Conservation (phyloP, 1,284 basidiomycete genomes). For the Apiotrichum porosum region DNA sequence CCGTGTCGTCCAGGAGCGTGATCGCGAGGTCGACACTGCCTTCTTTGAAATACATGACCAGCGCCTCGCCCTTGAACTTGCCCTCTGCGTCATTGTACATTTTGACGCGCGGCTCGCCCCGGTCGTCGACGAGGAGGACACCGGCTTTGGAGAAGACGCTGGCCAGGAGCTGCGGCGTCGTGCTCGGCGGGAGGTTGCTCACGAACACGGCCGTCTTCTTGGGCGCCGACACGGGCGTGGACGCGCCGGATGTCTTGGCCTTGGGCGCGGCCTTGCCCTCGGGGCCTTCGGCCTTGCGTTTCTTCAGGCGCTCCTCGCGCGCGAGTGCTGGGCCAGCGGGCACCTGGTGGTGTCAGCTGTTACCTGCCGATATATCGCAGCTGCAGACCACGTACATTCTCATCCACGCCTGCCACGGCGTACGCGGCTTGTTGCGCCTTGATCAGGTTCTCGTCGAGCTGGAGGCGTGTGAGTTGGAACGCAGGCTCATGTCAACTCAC, state of each 20-base stretch:
- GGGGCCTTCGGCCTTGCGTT: slow-evolving; percentile 50
- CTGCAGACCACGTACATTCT: slow-evolving; percentile 59
- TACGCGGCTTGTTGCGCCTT: slow-evolving; percentile 89
- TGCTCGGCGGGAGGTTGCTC: slow-evolving; percentile 72
- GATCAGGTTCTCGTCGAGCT: slow-evolving; percentile 74
- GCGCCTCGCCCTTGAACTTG: slow-evolving; percentile 88
- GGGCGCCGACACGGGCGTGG: slow-evolving; percentile 18
- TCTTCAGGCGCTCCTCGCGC: slow-evolving; percentile 59
- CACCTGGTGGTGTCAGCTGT: slow-evolving; percentile 52
- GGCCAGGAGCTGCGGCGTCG: slow-evolving; percentile 68
- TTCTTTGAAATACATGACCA: slow-evolving; percentile 96
- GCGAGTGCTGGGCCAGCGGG: slow-evolving; percentile 76
- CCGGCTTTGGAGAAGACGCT: slow-evolving; percentile 85
- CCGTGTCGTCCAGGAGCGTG: slow-evolving; percentile 85
- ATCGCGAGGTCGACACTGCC: slow-evolving; percentile 85
- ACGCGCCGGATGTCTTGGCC: background rate
- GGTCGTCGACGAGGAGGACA: slow-evolving; percentile 84
- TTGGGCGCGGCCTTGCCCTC: slow-evolving; percentile 12
- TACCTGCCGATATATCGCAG: background rate
- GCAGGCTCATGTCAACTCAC: too few relatives aligned
- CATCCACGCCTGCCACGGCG: slow-evolving; percentile 81
- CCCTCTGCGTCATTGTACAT: slow-evolving; percentile 86
- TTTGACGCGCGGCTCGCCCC: slow-evolving; percentile 83
- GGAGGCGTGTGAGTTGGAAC: too few relatives aligned
- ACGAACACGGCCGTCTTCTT: slow-evolving; percentile 91